These are phyloP conservation scores for Sphaerulina musiva DNA, from an alignment of 2,329 filamentous ascomycete species.

Conservation along the genomic window DNA sequence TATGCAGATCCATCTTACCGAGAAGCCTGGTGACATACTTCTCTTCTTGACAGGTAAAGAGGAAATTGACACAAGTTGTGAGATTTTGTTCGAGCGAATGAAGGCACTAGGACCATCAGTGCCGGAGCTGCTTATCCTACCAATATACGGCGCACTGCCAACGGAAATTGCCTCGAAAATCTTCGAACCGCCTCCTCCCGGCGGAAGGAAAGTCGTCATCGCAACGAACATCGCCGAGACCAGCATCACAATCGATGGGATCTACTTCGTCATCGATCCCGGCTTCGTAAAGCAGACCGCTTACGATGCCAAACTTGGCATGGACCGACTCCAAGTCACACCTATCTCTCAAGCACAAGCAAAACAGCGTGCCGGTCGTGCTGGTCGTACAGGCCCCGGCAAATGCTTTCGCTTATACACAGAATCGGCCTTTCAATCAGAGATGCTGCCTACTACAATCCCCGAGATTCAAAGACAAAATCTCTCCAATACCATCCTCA, in stretches of 20 bases:
- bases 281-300: slow-evolving; percentile 97
- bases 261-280: slow-evolving; percentile 94
- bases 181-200: slow-evolving; percentile 84
- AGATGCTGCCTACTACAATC: slow-evolving; percentile 94
- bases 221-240: slow-evolving; percentile 98
- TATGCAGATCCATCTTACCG: slow-evolving; percentile 95
- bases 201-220: slow-evolving; percentile 87
- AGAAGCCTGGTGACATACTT: slow-evolving; percentile 89
- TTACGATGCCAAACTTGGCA: slow-evolving; percentile 93
- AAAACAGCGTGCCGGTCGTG: slow-evolving; percentile 86
- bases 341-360: slow-evolving; percentile 96
- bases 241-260: slow-evolving; percentile 94
- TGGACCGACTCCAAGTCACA: slow-evolving; percentile 93
- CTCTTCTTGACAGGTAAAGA: slow-evolving; percentile 95
- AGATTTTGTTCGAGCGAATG: slow-evolving; percentile 91
- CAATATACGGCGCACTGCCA: slow-evolving; percentile 91
- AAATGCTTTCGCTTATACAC: slow-evolving; percentile 96
- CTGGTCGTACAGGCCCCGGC: slow-evolving; percentile 87
- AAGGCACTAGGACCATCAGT: slow-evolving; percentile 86
- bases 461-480: slow-evolving; percentile 97
- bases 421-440: slow-evolving; percentile 87
- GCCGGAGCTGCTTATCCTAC: slow-evolving; percentile 84
- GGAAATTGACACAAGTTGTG: slow-evolving; percentile 92
- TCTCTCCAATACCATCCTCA: slow-evolving; percentile 83
- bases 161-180: slow-evolving; percentile 91